These are phyloP conservation scores for Zarea fungicola DNA, from an alignment of 2,329 filamentous ascomycete species.

Conservation along the genomic window DNA sequence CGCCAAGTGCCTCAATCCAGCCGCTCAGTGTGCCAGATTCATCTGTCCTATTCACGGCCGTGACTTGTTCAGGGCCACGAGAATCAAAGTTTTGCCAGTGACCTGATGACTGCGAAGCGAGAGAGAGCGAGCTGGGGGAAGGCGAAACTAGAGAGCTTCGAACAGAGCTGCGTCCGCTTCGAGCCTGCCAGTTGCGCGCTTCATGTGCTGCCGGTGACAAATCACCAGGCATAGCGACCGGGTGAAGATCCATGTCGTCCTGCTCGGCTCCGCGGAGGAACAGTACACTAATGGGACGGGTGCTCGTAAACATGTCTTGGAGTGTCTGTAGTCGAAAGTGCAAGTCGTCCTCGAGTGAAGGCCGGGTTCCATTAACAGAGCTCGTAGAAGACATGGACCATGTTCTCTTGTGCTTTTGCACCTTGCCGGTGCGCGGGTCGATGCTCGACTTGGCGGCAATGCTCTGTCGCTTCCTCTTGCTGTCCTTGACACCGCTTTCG, in stretches of 20 bases:
- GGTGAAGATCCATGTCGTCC: conserved; percentile 75
- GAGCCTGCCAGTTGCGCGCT: conserved; percentile 43
- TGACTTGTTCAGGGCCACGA: conserved; percentile 50
- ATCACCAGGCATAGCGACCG: conserved; percentile 68
- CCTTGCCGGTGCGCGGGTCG: conserved; percentile 67
- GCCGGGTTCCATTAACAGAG: conserved; percentile 47
- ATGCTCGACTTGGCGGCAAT: conserved; percentile 43
- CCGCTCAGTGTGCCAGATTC: conserved; percentile 63
- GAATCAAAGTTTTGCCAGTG: conserved; percentile 57
- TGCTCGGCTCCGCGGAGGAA: conserved; percentile 71
- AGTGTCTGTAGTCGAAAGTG: conserved; percentile 72
- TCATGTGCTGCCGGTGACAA: conserved; percentile 54
- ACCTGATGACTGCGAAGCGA: conserved; percentile 50
- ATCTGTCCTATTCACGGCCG: conserved; percentile 48
- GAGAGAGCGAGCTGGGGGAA: conserved; percentile 59
- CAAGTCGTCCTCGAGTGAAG: conserved; percentile 67
- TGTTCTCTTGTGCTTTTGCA: conserved; percentile 84
- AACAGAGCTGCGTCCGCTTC: conserved; percentile 53
- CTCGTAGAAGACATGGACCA: conserved; percentile 89
- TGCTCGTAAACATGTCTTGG: conserved; percentile 87
- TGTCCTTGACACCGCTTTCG: conserved; percentile 61
- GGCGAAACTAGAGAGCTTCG: conserved; percentile 60
- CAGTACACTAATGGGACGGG: conserved; percentile 69
- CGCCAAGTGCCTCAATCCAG: conserved; percentile 87
- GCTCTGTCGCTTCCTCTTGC: conserved; percentile 56